phyloP scores from a whole-genome alignment of 225 moss, liverwort and hornwort species.

The Antitrichia curtipendula region DNA sequence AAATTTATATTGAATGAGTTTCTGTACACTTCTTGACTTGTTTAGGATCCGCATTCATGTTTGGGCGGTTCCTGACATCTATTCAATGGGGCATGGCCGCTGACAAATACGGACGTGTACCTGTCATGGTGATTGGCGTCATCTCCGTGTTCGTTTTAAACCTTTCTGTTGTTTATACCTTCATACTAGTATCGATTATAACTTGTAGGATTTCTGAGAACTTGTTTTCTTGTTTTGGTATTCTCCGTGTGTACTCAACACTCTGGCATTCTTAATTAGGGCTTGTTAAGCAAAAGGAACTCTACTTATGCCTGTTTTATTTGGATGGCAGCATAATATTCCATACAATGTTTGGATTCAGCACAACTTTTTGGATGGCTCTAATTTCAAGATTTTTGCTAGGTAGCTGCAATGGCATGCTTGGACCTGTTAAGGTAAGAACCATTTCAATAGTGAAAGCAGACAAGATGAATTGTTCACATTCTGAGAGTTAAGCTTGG shows the following conservation, averaged over 20 bases:
- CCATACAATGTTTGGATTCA: conserved; percentile 59
- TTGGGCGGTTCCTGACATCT: conserved; percentile 62
- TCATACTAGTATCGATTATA: neutral
- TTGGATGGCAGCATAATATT: conserved; percentile 50
- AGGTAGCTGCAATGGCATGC: conserved; percentile 73
- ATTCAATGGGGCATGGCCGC: conserved; percentile 71
- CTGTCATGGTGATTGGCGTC: conserved; percentile 51
- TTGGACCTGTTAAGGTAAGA: conserved; percentile 72
- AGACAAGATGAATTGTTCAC: neutral
- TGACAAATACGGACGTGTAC: conserved; percentile 77
- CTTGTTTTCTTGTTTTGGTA: neutral
- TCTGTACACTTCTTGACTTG: neutral
- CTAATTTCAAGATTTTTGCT: conserved; percentile 52
- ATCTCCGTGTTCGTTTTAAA: conserved; percentile 53
- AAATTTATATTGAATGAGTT: neutral
- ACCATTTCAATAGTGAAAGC: neutral
- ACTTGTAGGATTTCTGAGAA: neutral
- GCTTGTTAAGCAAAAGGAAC: neutral
- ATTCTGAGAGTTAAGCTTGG: neutral
- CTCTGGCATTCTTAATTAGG: neutral
- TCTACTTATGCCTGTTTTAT: neutral
- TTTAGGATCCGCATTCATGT: conserved; percentile 75
- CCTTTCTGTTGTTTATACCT: neutral
- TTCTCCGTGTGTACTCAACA: neutral
- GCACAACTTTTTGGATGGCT: conserved; percentile 67